Evolutionary conservation across 2,329 filamentous ascomycete genomes (phyloP).

Genomic region (Phoma herbarum): DNA sequence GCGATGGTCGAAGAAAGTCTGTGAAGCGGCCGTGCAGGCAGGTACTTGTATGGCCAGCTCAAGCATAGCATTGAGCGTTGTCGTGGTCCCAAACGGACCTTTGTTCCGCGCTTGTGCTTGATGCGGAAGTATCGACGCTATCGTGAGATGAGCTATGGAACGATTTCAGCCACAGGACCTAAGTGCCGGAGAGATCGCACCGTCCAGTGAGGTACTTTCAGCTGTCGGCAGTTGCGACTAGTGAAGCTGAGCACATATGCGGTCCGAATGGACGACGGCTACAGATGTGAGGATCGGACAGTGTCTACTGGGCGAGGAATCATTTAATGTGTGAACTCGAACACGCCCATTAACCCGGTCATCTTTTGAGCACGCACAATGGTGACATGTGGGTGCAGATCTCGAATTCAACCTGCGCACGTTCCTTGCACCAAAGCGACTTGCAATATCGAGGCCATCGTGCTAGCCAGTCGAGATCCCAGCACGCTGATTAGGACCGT

Average conservation of each 20-base stretch:
- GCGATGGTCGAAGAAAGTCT: neutral
- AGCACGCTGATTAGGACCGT: neutral
- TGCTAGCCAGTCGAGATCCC: constrained; percentile 6
- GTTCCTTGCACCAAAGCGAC: neutral
- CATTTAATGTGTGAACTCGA: neutral
- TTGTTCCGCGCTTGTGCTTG: constrained; percentile 8
- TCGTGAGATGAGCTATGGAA: constrained; percentile 4
- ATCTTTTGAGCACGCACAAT: neutral
- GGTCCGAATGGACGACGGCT: neutral
- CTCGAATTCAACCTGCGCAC: neutral
- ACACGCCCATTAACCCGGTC: neutral
- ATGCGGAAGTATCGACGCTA: neutral
- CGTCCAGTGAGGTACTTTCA: constrained; percentile 4
- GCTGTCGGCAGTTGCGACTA: neutral
- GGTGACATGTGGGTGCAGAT: constrained; percentile 1
- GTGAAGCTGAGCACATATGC: neutral
- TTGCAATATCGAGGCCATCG: constrained; percentile 2
- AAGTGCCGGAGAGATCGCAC: constrained; percentile 1
- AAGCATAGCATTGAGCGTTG: neutral
- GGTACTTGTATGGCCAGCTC: constrained; percentile 7
- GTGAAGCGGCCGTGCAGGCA: constrained; percentile 1
- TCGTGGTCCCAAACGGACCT: neutral
- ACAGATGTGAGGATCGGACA: neutral
- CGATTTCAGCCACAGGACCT: constrained; percentile 8
- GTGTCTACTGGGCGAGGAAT: neutral